These are phyloP conservation scores for Balakata baccata DNA, from an alignment of 345 rosid species.

Conservation along the genomic window DNA sequence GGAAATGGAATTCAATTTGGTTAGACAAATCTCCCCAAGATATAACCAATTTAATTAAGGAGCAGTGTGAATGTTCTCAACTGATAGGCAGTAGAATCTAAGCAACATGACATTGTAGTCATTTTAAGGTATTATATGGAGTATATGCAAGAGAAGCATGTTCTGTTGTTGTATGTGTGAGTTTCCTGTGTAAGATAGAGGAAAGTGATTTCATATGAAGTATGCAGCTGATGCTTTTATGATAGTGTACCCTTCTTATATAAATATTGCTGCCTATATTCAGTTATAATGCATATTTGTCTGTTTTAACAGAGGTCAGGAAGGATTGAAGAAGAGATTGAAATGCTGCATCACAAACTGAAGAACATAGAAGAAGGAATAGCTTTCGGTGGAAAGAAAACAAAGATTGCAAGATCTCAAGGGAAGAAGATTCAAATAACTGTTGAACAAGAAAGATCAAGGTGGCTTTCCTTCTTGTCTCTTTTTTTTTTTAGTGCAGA, in stretches of 20 bases:
- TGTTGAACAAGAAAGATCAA: conserved; percentile 65
- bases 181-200: neutral
- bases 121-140: too few species aligned
- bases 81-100: too few species aligned
- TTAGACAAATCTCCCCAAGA: neutral
- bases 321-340: conserved; percentile 76
- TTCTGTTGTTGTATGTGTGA: neutral
- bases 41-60: neutral
- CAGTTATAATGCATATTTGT: neutral
- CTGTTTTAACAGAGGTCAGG: conserved; percentile 60
- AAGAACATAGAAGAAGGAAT: conserved; percentile 52
- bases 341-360: conserved; percentile 63
- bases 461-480: conserved; percentile 31
- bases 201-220: neutral
- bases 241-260: too few species aligned
- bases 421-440: conserved; percentile 67
- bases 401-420: conserved; percentile 63
- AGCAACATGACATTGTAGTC: neutral
- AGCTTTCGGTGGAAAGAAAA: conserved; percentile 47
- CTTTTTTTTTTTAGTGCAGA: neutral
- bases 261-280: too few species aligned
- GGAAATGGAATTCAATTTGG: neutral
- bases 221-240: neutral
- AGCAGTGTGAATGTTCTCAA: too few species aligned
- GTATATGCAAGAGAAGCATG: neutral